phyloP scores from a whole-genome alignment of 1,284 basidiomycete genomes.

The Ceratobasidium sp. region DNA sequence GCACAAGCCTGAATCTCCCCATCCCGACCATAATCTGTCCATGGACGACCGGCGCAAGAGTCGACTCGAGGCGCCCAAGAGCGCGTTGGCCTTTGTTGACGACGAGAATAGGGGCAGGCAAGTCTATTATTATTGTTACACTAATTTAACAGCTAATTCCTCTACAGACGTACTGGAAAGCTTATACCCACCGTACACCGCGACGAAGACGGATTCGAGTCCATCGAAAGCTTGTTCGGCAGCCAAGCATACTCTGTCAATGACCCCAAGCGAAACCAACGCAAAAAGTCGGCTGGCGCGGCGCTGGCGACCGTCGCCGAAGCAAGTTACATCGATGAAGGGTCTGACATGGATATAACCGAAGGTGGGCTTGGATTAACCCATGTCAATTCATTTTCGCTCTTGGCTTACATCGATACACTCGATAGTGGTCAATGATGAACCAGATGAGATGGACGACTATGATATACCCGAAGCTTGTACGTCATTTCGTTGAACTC shows the following conservation, averaged over 20 bases:
- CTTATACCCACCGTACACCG: slow-evolving; percentile 27
- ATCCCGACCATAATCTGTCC: neutral
- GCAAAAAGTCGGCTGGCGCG: neutral
- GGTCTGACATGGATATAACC: slow-evolving; percentile 38
- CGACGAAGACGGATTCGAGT: slow-evolving; percentile 38
- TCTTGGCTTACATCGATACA: neutral
- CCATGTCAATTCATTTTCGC: neutral
- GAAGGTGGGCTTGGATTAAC: neutral
- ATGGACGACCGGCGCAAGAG: slow-evolving; percentile 35
- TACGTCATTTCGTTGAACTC: neutral
- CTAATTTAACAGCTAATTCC: neutral
- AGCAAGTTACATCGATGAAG: slow-evolving; percentile 34
- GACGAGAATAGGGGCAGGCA: slow-evolving; percentile 32
- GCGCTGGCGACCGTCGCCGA: slow-evolving; percentile 14
- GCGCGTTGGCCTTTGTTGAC: slow-evolving; percentile 33
- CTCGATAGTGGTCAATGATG: slow-evolving; percentile 21
- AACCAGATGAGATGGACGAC: slow-evolving; percentile 22
- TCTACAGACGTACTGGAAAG: slow-evolving; percentile 32
- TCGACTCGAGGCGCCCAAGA: slow-evolving; percentile 27
- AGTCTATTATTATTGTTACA: neutral
- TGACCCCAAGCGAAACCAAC: slow-evolving; percentile 6
- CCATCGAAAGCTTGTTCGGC: slow-evolving; percentile 31
- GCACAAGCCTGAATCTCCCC: neutral
- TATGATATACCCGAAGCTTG: slow-evolving; percentile 28
- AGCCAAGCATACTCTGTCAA: slow-evolving; percentile 34